phyloP scores from a whole-genome alignment of 2,329 filamentous ascomycete genomes.

The Aspergillus sojae region DNA sequence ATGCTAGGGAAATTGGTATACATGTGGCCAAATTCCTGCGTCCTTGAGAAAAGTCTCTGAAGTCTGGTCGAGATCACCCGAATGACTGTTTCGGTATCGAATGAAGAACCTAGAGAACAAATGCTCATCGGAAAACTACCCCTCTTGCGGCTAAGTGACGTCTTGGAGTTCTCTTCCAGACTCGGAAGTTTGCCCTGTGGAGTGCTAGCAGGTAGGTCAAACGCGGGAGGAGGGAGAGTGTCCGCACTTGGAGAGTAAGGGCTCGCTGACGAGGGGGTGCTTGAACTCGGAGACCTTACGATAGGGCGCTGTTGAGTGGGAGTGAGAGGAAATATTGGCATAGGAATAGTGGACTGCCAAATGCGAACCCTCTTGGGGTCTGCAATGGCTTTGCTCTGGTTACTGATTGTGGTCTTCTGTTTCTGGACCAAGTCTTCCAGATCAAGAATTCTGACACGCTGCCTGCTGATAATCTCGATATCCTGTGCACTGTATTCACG shows the following conservation, averaged over 20 bases:
- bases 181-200: background rate
- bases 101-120: background rate
- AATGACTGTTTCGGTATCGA: constrained; percentile 8
- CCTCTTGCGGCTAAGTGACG: background rate
- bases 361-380: constrained; percentile 21
- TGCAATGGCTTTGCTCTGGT: constrained; percentile 32
- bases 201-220: background rate
- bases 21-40: constrained; percentile 19
- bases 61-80: constrained; percentile 17
- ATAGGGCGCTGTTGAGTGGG: constrained; percentile 9
- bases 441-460: constrained; percentile 14
- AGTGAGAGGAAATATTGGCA: constrained; percentile 13
- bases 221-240: background rate
- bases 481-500: background rate
- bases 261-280: background rate
- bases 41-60: constrained; percentile 19
- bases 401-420: constrained; percentile 28
- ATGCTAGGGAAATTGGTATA: constrained; percentile 21
- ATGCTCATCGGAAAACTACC: too few species aligned
- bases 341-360: constrained; percentile 7
- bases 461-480: background rate
- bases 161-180: background rate
- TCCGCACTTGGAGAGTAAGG: background rate
- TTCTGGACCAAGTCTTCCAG: constrained; percentile 23
- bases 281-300: background rate